A percentile compares a stretch with the other conserved stretches of the same genome.
Conservation (phyloP, 805 yeast genomes). For the Wickerhamomyces bisporus region DNA sequence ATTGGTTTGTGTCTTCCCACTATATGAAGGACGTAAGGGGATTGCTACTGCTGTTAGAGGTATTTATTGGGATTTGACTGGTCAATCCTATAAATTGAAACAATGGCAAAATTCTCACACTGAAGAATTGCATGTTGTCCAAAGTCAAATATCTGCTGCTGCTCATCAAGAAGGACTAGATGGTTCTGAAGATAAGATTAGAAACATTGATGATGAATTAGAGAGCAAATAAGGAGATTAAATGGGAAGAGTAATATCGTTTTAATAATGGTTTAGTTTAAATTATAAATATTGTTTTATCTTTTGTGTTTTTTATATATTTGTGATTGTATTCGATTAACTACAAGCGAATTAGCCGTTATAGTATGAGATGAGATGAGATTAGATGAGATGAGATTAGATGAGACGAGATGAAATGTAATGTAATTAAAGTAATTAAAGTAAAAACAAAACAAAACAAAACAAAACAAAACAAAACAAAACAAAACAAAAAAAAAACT, state of each 20-base stretch:
- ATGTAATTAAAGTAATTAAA: too few species aligned
- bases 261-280: too few species aligned
- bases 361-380: too few species aligned
- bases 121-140: conserved; percentile 69
- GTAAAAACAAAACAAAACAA: too few species aligned
- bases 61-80: conserved; percentile 79
- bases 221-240: not conserved
- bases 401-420: too few species aligned
- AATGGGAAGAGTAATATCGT: not conserved
- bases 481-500: too few species aligned
- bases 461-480: too few species aligned
- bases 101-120: conserved; percentile 76
- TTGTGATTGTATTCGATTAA: too few species aligned
- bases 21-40: conserved; percentile 69
- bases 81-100: conserved; percentile 65
- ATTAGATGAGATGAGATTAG: too few species aligned
- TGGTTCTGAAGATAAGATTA: conserved; percentile 10
- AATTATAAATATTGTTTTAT: too few species aligned
- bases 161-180: conserved; percentile 20
- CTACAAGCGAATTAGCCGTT: not conserved
- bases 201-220: conserved; percentile 20
- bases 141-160: conserved; percentile 51
- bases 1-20: conserved; percentile 62
- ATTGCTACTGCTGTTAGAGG: conserved; percentile 65
- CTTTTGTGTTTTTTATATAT: too few species aligned